Percentiles rank a stretch among this genome's conserved stretches.
phyloP scores from a whole-genome alignment of 768 basidiomycete species.

The Tricholoma furcatifolium region DNA sequence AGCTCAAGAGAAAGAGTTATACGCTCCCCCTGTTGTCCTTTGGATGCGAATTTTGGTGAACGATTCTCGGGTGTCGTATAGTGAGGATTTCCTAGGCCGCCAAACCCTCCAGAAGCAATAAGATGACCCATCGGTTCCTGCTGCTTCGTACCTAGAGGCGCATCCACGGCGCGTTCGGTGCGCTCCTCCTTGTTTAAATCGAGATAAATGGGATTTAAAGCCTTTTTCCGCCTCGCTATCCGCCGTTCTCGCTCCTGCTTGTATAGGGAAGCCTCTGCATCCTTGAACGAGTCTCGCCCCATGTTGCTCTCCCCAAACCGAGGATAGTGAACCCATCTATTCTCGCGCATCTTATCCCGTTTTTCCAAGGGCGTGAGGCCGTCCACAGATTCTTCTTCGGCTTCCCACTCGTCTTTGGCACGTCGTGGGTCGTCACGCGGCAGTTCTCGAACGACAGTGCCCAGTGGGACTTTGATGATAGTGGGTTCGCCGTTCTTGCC shows the following conservation, averaged over 20 bases:
- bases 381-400: conserved; percentile 59
- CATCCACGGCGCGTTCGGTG: conserved; percentile 44
- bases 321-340: conserved; percentile 83
- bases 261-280: conserved; percentile 63
- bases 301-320: conserved; percentile 59
- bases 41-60: conserved; percentile 84
- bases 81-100: conserved; percentile 88
- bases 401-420: conserved; percentile 69
- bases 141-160: conserved; percentile 61
- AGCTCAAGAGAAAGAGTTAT: conserved; percentile 87
- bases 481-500: conserved; percentile 73
- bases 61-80: conserved; percentile 69
- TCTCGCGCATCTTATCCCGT: conserved; percentile 58
- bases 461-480: conserved; percentile 81
- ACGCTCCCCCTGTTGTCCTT: conserved; percentile 72
- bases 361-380: conserved; percentile 47
- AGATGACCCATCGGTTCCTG: conserved; percentile 58
- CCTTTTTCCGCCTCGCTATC: conserved; percentile 41
- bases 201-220: conserved; percentile 46
- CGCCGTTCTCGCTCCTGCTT: conserved; percentile 62
- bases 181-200: conserved; percentile 60
- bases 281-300: conserved; percentile 62
- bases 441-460: conserved; percentile 85
- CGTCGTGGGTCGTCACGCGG: conserved; percentile 63
- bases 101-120: conserved; percentile 72